A percentile compares a stretch with the other conserved stretches of the same genome.
Evolutionary conservation across 371 early-diverging fungal genomes (phyloP).

Genomic region (Mucor circinelloides): DNA sequence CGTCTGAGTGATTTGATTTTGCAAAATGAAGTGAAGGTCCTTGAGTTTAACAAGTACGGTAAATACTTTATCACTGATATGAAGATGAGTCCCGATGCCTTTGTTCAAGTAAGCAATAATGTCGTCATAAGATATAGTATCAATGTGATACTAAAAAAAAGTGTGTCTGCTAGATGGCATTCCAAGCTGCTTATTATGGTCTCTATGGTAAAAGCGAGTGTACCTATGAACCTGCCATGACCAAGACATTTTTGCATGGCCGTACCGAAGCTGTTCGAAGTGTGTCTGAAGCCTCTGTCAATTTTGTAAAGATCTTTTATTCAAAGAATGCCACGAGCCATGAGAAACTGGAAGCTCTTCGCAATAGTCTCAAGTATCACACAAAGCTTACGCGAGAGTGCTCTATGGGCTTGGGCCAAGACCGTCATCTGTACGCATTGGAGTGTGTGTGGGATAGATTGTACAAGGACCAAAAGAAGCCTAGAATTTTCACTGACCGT

Average conservation of each 20-base stretch:
- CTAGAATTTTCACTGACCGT: constrained; percentile 75
- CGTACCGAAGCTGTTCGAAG: constrained; percentile 90
- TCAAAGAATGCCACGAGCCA: constrained; percentile 35
- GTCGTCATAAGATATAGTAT: background rate
- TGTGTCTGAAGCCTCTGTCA: constrained; percentile 70
- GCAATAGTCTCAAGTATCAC: constrained; percentile 71
- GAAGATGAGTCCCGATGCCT: constrained; percentile 77
- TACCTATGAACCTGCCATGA: constrained; percentile 90
- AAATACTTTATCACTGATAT: constrained; percentile 73
- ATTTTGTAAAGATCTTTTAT: constrained; percentile 78
- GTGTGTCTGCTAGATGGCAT: constrained; percentile 69
- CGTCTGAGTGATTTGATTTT: constrained; percentile 56
- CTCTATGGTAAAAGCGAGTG: constrained; percentile 73
- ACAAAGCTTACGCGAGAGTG: constrained; percentile 72
- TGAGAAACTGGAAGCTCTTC: constrained; percentile 57
- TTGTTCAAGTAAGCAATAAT: constrained; percentile 63
- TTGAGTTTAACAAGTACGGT: constrained; percentile 68
- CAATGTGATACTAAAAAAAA: background rate
- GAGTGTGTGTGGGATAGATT: constrained; percentile 57
- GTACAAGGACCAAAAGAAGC: constrained; percentile 56
- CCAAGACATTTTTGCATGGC: constrained; percentile 80
- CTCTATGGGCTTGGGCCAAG: constrained; percentile 80
- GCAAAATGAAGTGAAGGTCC: constrained; percentile 67
- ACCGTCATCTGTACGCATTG: constrained; percentile 85
- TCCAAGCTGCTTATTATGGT: constrained; percentile 92